These are phyloP conservation scores for Globisporangium takayamanum DNA, from an alignment of 352 stramenopile species.

Conservation along the genomic window DNA sequence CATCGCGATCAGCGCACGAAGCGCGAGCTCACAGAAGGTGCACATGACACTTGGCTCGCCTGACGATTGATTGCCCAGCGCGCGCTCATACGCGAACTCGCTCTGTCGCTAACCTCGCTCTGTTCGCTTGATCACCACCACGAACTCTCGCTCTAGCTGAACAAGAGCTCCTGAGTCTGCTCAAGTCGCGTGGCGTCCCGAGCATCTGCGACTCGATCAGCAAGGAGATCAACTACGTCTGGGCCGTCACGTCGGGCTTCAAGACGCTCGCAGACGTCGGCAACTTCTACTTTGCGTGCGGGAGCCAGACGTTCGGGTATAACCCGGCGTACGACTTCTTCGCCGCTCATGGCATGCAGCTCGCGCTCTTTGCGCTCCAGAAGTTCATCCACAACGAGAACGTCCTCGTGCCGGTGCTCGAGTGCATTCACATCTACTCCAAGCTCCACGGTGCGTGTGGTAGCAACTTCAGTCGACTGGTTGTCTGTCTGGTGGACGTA, in stretches of 20 bases:
- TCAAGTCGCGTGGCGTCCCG: slow-evolving; percentile 52
- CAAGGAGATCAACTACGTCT: slow-evolving; percentile 74
- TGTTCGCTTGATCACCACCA: not conserved
- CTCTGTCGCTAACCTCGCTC: not conserved
- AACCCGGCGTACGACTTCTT: slow-evolving; percentile 68
- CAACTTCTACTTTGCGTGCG: slow-evolving; percentile 78
- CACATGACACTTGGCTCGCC: not conserved
- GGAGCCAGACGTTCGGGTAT: slow-evolving; percentile 52
- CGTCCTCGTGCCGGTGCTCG: slow-evolving; percentile 55
- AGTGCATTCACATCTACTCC: slow-evolving; percentile 61
- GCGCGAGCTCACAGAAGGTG: slow-evolving; percentile 36
- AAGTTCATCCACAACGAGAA: slow-evolving; percentile 74
- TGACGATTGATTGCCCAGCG: not conserved
- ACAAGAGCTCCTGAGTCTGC: slow-evolving; percentile 51
- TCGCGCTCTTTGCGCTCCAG: slow-evolving; percentile 59
- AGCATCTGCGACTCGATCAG: slow-evolving; percentile 69
- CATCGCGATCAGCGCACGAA: slow-evolving; percentile 5
- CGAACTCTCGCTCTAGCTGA: slow-evolving; percentile 28
- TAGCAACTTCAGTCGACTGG: not conserved
- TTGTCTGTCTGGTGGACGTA: not conserved
- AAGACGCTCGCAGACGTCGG: slow-evolving; percentile 56
- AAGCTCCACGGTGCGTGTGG: slow-evolving; percentile 51
- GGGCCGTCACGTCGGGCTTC: slow-evolving; percentile 64
- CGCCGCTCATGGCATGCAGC: slow-evolving; percentile 48
- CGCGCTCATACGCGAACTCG: not conserved